These are phyloP conservation scores for Irpex lacteus DNA, from an alignment of 1,284 basidiomycete genomes.

Conservation along the genomic window DNA sequence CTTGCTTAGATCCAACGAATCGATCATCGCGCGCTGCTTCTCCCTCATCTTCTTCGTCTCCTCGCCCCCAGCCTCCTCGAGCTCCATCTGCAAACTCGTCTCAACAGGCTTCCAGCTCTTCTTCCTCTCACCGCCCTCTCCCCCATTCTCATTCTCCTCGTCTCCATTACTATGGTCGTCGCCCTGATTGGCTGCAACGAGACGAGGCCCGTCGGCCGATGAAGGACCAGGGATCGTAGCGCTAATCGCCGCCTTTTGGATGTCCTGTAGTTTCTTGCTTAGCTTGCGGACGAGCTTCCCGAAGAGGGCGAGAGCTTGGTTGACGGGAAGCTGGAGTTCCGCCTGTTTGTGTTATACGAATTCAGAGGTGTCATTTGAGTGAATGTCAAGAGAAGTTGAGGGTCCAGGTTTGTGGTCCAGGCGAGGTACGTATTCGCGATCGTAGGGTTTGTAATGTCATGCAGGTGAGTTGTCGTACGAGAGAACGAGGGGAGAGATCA, in stretches of 20 bases:
- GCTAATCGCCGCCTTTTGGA: slow-evolving; percentile 79
- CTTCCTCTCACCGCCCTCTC: not conserved
- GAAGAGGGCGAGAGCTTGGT: slow-evolving; percentile 89
- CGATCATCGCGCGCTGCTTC: slow-evolving; percentile 82
- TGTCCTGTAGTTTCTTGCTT: slow-evolving; percentile 73
- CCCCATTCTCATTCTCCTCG: slow-evolving; percentile 13
- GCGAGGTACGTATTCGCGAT: too few relatives aligned
- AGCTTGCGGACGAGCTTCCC: slow-evolving; percentile 90
- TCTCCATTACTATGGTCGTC: slow-evolving; percentile 16
- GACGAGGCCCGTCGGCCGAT: slow-evolving; percentile 12
- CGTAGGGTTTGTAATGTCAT: too few relatives aligned
- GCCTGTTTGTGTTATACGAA: slow-evolving; percentile 35
- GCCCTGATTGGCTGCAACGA: slow-evolving; percentile 14
- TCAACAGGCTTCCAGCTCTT: slow-evolving; percentile 51
- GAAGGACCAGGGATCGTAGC: slow-evolving; percentile 44
- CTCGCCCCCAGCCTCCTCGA: slow-evolving; percentile 70
- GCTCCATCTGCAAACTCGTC: slow-evolving; percentile 56
- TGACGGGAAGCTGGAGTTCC: slow-evolving; percentile 82
- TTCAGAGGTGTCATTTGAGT: not conserved
- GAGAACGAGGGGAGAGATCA: not conserved
- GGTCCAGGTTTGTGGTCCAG: too few relatives aligned
- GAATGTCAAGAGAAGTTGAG: not conserved
- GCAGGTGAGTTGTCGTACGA: too few relatives aligned
- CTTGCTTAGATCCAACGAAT: slow-evolving; percentile 82
- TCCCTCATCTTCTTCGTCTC: slow-evolving; percentile 50